Evolutionary conservation across 495 filamentous ascomycete genomes (phyloP), one percentile per base, ranked within the genome.

Genomic region (Choiromyces venosus): DNA sequence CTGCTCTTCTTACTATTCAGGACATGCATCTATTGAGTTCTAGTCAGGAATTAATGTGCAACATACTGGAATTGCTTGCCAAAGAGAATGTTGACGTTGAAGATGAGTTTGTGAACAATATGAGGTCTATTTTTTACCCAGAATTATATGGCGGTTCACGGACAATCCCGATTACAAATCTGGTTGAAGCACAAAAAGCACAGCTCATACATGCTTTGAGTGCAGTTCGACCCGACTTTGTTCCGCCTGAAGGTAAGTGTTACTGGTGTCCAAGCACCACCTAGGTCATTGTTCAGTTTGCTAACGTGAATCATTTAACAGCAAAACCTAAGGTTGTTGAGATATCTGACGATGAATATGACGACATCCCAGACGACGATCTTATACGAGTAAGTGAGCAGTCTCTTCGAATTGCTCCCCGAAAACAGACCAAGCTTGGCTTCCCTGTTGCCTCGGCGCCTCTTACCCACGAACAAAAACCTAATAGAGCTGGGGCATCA

Each of bases 21-120:
- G 79, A 81, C 66, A 72, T 73, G 33, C 79, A 81, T 71, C 72
- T 81, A n/a, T 64, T 81, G 16, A 81, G 71, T 33, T 79, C 76
- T 52, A 76, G 79, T 64, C 79, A 81, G 69, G 71, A 73, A 25
- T 65, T 81, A 64, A 81, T 81, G 73, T 71, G 79, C 61, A 81
- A 81, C 66, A 81, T 81, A 67, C 73, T 81, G 64, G 75, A 77
- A 38, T 73, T 81, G 40, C 52, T 81, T 16, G 79, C 79, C 21
- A 71, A 81, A 73, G 75, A 81, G 42, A 68, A 74, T n/a, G 73
- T 81, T 52, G 74, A 81, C 35, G 72, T 80, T 39, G 39, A 42
- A 64, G 78, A 80, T 65, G 78, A 77, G 33, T 80, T 78, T 74
- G 79, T 80, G 39, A 52, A 19, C n/a, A 76, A 72, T 19, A 79